Conservation (phyloP, 2,329 filamentous ascomycete species). For the Trichoderma asperellum region DNA sequence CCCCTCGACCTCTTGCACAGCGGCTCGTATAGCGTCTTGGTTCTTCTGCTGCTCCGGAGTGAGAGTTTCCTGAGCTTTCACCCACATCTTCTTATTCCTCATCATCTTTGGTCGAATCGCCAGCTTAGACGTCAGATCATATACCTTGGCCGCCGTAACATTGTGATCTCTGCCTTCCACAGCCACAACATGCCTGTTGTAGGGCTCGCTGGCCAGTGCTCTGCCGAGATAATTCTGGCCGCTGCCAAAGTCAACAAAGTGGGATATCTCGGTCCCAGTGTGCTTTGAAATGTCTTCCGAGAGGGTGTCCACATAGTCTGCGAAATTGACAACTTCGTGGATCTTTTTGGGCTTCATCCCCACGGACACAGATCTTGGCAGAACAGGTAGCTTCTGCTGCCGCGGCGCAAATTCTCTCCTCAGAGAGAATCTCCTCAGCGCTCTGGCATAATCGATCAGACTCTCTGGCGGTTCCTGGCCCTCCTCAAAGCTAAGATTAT, state of each 20-base stretch:
- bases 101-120: slow-evolving; percentile 72
- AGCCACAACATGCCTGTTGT: slow-evolving; percentile 84
- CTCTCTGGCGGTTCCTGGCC: slow-evolving; percentile 52
- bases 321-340: slow-evolving; percentile 90
- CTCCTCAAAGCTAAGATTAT: slow-evolving; percentile 37
- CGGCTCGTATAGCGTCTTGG: slow-evolving; percentile 41
- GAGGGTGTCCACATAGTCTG: slow-evolving; percentile 74
- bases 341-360: slow-evolving; percentile 97
- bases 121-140: slow-evolving; percentile 82
- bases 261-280: slow-evolving; percentile 67
- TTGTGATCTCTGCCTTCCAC: slow-evolving; percentile 88
- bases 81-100: slow-evolving; percentile 82
- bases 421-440: slow-evolving; percentile 72
- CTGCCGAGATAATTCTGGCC: slow-evolving; percentile 96
- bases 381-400: slow-evolving; percentile 53
- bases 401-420: slow-evolving; percentile 59
- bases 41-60: slow-evolving; percentile 46
- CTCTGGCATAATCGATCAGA: slow-evolving; percentile 72
- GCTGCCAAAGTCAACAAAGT: slow-evolving; percentile 94
- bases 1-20: slow-evolving; percentile 42
- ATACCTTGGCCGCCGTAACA: slow-evolving; percentile 79
- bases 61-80: slow-evolving; percentile 51
- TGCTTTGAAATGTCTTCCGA: slow-evolving; percentile 61
- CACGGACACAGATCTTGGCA: slow-evolving; percentile 74
- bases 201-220: slow-evolving; percentile 81